These are phyloP conservation scores for Agrocybe pediades DNA, from an alignment of 768 basidiomycete genomes.

Conservation along the genomic window DNA sequence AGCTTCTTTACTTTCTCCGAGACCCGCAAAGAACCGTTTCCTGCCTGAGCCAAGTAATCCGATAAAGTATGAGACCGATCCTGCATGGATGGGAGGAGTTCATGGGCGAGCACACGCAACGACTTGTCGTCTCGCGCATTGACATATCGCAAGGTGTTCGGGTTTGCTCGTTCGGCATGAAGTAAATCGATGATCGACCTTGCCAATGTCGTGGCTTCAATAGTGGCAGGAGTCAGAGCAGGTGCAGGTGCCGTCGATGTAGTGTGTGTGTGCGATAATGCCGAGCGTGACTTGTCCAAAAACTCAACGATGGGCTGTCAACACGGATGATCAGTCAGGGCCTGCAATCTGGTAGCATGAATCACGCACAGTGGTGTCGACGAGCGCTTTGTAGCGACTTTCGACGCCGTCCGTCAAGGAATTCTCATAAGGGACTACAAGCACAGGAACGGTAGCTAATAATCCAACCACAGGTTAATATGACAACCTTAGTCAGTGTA, in stretches of 20 bases:
- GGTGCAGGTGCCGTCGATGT: constrained; percentile 77
- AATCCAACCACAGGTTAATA: background rate
- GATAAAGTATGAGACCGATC: constrained; percentile 52
- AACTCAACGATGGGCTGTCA: constrained; percentile 73
- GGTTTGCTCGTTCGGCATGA: constrained; percentile 65
- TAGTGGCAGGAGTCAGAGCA: constrained; percentile 75
- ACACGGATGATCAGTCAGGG: background rate
- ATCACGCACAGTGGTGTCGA: constrained; percentile 63
- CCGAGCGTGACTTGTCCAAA: constrained; percentile 80
- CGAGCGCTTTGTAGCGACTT: constrained; percentile 78
- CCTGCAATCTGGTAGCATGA: background rate
- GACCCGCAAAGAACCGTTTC: constrained; percentile 45
- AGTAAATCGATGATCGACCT: constrained; percentile 56
- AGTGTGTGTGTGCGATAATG: constrained; percentile 66
- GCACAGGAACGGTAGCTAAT: constrained; percentile 75
- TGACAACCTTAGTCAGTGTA: background rate
- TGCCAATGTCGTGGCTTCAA: constrained; percentile 62
- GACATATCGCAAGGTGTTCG: constrained; percentile 56
- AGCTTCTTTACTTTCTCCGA: constrained; percentile 64
- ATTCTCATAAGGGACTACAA: constrained; percentile 82
- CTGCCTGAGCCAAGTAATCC: constrained; percentile 53
- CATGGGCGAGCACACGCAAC: constrained; percentile 48
- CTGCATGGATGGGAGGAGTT: constrained; percentile 41
- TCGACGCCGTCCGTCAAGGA: constrained; percentile 71
- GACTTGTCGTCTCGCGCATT: constrained; percentile 61